phyloP scores from a whole-genome alignment of 176 grass and related monocot species.

The Chloris gayana region DNA sequence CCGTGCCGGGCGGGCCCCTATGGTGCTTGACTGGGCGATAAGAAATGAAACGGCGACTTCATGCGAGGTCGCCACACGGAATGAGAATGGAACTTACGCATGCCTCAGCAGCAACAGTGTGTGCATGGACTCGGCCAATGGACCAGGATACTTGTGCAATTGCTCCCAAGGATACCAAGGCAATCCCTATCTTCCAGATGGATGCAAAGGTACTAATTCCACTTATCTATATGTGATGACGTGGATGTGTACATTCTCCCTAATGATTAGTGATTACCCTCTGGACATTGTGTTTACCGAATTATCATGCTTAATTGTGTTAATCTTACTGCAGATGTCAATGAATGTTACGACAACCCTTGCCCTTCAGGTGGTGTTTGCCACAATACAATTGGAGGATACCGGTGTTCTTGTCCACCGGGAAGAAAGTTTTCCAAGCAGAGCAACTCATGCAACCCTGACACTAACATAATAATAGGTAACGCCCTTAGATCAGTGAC shows the following conservation, averaged over 20 bases:
- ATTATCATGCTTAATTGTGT: not conserved
- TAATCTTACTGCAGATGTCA: not conserved
- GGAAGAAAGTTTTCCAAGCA: not conserved
- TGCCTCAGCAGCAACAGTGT: constrained; percentile 1
- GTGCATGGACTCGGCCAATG: not conserved
- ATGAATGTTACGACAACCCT: constrained; percentile 26
- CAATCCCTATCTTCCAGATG: constrained; percentile 25
- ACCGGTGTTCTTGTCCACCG: constrained; percentile 21
- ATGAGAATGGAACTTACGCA: not conserved
- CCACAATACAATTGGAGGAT: not conserved
- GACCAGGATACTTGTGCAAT: constrained; percentile 4
- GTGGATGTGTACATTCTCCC: not conserved
- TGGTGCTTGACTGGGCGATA: constrained; percentile 10
- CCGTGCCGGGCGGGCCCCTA: fast-evolving
- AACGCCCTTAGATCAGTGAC: not conserved
- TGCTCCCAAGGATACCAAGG: constrained; percentile 36
- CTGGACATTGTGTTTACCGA: not conserved
- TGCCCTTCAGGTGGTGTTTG: constrained; percentile 30
- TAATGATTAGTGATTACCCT: not conserved
- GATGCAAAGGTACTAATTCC: constrained; percentile 24
- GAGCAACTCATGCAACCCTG: constrained; percentile 10
- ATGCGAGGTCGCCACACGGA: not conserved
- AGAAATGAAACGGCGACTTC: not conserved
- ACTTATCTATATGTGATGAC: not conserved
- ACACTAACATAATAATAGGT: constrained; percentile 21